These are phyloP conservation scores for Delphinella strobiligena DNA, from an alignment of 2,329 filamentous ascomycete species.

Conservation along the genomic window DNA sequence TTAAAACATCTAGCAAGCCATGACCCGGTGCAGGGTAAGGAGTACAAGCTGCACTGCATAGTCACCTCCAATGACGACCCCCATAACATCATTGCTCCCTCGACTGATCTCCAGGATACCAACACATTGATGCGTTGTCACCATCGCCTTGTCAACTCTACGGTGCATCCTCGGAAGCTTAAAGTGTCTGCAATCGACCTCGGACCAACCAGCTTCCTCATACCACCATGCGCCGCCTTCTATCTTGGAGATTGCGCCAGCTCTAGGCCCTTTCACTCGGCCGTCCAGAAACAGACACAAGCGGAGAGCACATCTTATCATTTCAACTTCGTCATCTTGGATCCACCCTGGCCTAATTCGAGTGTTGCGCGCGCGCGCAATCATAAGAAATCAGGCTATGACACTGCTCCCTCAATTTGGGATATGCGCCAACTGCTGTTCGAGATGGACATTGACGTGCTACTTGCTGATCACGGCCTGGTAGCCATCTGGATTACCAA, in stretches of 20 bases:
- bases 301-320: slow-evolving; percentile 29
- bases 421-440: slow-evolving; percentile 33
- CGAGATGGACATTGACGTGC: slow-evolving; percentile 37
- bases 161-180: slow-evolving; percentile 2
- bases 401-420: slow-evolving; percentile 11
- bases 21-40: neutral
- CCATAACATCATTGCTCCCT: no score
- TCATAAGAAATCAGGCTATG: slow-evolving; percentile 7
- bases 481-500: slow-evolving; percentile 73
- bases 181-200: neutral
- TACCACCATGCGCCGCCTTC: slow-evolving; percentile 39
- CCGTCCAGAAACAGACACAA: slow-evolving; percentile 24
- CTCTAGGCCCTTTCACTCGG: slow-evolving; percentile 23
- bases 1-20: neutral
- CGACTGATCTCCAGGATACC: neutral
- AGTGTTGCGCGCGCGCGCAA: slow-evolving; percentile 46
- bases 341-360: slow-evolving; percentile 73
- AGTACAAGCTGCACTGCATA: neutral
- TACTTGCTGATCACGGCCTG: slow-evolving; percentile 42
- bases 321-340: slow-evolving; percentile 60
- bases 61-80: no score
- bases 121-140: neutral
- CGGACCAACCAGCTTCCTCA: slow-evolving; percentile 19
- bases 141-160: slow-evolving; percentile 1
- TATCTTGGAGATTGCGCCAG: slow-evolving; percentile 36